Evolutionary conservation across 179 eudicot species (phyloP), one percentile per base, ranked within the genome.

Genomic region (Spergularia azorica): DNA sequence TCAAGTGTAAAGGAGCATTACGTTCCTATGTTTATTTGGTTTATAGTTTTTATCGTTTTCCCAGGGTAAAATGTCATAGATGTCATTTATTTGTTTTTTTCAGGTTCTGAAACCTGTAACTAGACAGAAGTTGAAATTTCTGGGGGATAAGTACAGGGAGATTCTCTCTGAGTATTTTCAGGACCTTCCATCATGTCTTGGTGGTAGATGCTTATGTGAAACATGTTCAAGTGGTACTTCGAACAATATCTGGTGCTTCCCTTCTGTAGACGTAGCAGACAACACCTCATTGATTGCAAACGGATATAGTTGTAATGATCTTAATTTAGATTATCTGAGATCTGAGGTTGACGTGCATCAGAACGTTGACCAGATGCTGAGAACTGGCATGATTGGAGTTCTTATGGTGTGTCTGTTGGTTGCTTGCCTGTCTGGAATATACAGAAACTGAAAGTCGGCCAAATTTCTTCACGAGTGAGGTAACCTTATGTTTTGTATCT

Each of bases 21-120:
- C 2, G 0, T 55, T 32, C 17, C 2, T 76, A 6, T 70, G 15
- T 51, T 21, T 63, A 41, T 21, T 56, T 56, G 20, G 39, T 56
- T 77, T 63, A 63, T 26, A 63, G 32, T 26, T 17, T 41, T 48
- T 46, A 26, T 41, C 8, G 32, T 32, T 17, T n/a, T 21, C 55
- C 13, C n/a, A 43, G 63, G 41, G 13, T 65, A 16, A 41, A 43
- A n/a, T 32, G 66, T 38, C 32, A 26, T 26, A 26, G 32, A 67
- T 14, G 9, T 51, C 61, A 61, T 77, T 71, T 39, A 54, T 64
- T 54, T 12, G 11, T 58, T 32, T 68, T 43, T 64, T 83, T 76
- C 87, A 91, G 97, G 87, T 88, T 77, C 72, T 94, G 55, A 92
- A 87, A 21, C 94, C 97, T 46, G 79, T 70, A 64, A 92, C 98